A percentile compares a stretch with the other conserved stretches of the same genome.
These are phyloP conservation scores for Kingdonia uniflora DNA, from an alignment of 164 flowering plant species.

Conservation along the genomic window DNA sequence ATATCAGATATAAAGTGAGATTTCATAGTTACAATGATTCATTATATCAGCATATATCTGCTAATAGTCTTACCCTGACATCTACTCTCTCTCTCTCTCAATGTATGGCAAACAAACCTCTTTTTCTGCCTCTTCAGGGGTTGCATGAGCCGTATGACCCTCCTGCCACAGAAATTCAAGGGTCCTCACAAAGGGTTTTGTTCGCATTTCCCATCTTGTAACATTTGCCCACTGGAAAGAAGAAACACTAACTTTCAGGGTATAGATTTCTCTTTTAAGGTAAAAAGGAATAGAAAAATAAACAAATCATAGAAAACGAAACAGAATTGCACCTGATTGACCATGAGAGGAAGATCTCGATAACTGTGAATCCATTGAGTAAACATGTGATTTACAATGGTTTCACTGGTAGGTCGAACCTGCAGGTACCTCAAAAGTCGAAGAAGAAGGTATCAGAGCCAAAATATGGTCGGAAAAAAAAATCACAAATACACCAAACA, in stretches of 20 bases:
- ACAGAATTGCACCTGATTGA: constrained; percentile 60
- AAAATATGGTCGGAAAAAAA: constrained; percentile 13
- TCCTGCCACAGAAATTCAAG: constrained; percentile 99
- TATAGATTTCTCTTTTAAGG: too few species aligned
- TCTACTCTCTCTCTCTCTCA: too few species aligned
- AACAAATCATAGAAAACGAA: background rate
- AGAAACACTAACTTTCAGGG: too few species aligned
- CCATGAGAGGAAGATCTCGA: constrained; percentile 96
- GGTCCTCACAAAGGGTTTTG: constrained; percentile 93
- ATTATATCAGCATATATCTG: too few species aligned
- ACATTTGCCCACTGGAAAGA: constrained; percentile 89
- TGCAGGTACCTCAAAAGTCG: constrained; percentile 77
- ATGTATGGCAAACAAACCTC: constrained; percentile 44
- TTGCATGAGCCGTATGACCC: constrained; percentile 97
- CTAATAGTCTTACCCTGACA: too few species aligned
- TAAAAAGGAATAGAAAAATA: background rate
- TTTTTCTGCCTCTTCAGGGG: constrained; percentile 85
- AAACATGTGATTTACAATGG: constrained; percentile 98
- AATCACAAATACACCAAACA: too few species aligned
- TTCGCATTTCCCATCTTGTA: constrained; percentile 99
- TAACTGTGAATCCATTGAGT: constrained; percentile 98
- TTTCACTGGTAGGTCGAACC: constrained; percentile 99
- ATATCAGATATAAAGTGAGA: too few species aligned
- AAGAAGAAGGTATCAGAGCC: constrained; percentile 41
- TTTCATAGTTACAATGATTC: too few species aligned